Conservation (phyloP, 148 eudicot genomes). For the Selenicereus undatus region DNA sequence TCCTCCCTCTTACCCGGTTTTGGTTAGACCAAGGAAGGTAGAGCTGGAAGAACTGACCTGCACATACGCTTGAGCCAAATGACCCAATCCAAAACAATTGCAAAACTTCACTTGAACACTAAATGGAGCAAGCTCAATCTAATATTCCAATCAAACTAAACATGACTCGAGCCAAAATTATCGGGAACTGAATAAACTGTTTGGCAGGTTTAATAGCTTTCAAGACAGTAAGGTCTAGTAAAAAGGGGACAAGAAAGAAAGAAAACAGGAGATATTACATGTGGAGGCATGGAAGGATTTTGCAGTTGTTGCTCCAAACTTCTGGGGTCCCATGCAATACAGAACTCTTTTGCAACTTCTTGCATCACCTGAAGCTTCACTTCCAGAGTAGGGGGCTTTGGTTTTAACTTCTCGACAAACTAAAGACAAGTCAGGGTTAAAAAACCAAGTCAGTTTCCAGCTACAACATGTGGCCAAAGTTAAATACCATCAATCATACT, state of each 20-base stretch:
- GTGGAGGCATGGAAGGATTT: constrained; percentile 20
- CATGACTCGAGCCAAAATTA: not conserved
- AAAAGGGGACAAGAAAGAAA: not conserved
- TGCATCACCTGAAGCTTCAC: constrained; percentile 65
- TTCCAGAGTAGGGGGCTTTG: constrained; percentile 46
- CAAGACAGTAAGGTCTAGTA: too few relatives aligned
- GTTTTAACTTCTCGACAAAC: constrained; percentile 58
- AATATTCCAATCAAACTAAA: too few relatives aligned
- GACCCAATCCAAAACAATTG: too few relatives aligned
- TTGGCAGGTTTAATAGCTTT: too few relatives aligned
- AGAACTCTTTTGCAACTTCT: constrained; percentile 57
- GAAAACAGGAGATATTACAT: not conserved
- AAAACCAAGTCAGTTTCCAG: not conserved
- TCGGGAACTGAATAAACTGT: not conserved
- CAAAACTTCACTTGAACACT: not conserved
- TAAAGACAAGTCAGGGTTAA: constrained; percentile 20
- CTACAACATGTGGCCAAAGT: constrained; percentile 6
- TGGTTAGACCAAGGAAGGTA: too few relatives aligned
- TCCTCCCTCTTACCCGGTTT: too few relatives aligned
- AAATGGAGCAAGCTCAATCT: not conserved
- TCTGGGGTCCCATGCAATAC: constrained; percentile 50
- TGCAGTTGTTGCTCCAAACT: constrained; percentile 51
- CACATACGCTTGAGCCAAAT: too few relatives aligned
- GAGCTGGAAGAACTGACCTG: too few relatives aligned
- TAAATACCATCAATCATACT: not conserved